Conservation (phyloP, 2,329 filamentous ascomycete species). For the Alternaria angustiovoidea region DNA sequence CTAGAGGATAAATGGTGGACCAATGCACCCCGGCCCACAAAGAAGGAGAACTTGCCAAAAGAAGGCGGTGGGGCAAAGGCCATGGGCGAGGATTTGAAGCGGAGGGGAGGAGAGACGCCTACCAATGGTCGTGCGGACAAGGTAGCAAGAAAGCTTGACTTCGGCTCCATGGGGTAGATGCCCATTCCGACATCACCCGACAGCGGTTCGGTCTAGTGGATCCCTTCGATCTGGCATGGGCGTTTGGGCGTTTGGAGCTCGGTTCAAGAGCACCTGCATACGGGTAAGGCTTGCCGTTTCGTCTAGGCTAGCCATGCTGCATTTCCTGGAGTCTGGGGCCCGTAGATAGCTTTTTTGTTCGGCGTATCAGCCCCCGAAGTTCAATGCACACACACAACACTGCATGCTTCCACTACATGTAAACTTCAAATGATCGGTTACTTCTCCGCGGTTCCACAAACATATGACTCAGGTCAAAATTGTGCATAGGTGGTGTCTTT, state of each 20-base stretch:
- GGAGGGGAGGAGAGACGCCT: slow-evolving; percentile 71
- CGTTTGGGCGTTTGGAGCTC: slow-evolving; percentile 10
- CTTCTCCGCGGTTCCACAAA: neutral
- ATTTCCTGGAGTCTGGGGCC: slow-evolving; percentile 18
- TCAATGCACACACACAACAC: neutral
- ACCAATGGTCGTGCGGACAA: slow-evolving; percentile 69
- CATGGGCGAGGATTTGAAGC: slow-evolving; percentile 82
- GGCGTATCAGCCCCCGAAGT: neutral
- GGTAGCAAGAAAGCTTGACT: slow-evolving; percentile 76
- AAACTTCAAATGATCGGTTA: neutral
- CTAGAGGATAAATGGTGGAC: slow-evolving; percentile 88
- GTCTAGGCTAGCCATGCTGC: slow-evolving; percentile 18
- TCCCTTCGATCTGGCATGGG: slow-evolving; percentile 3
- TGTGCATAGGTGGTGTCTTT: neutral
- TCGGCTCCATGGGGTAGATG: slow-evolving; percentile 31
- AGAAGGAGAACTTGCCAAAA: slow-evolving; percentile 84
- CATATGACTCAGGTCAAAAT: neutral
- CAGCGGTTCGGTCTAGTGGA: neutral
- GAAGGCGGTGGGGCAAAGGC: slow-evolving; percentile 72
- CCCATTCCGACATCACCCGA: neutral
- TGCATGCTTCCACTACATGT: neutral
- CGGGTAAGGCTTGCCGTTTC: slow-evolving; percentile 8
- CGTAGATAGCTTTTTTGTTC: neutral
- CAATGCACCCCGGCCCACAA: slow-evolving; percentile 81
- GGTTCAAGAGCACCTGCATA: slow-evolving; percentile 5